Base-by-base conservation (phyloP, 2,329 filamentous ascomycete genomes). In the Trematosphaeria pertusa region DNA sequence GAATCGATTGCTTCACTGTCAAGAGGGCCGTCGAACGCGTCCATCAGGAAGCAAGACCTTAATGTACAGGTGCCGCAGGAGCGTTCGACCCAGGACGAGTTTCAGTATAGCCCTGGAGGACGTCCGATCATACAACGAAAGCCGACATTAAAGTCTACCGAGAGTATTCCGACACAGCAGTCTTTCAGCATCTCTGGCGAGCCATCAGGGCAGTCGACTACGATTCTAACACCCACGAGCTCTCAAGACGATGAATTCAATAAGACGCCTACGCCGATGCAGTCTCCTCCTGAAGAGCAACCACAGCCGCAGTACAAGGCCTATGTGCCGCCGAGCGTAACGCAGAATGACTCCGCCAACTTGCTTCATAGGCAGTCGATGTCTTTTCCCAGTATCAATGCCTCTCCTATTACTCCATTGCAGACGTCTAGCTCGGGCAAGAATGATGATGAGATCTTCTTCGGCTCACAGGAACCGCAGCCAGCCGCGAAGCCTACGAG, bases 81-180 rank as follows among this genome's bases (percentile, higher is more conserved):
- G 5, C 24, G 46, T 2, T 24, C 42, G 9, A 30, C 46, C 2
- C 48, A 62, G 4, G 65, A 68, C 24, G 60, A 65, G 7, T 58
- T 51, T 22, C 67, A 73, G 30, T 82, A 81, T 49, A 83, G 79
- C 50, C 78, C 80, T 15, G 81, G 80, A 17, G 81, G 81, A 6
- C 70, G 81, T 22, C 80, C 81, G 8, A 72, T 78, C 9, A 50
- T 78, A 18, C 61, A 53, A 28, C 56, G 50, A 3, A 58, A 59
- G 19, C 43, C 56, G 8, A 59, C 48, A 14, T 18, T 60, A 10
- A 54, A 49, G 35, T 52, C 47, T 9, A 47, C 43, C 11, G 58
- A 49, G 12, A 53, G 39, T 30, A 31, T 43, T 6, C 49, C 51
- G 5, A 37, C 41, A 8, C 52, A 52, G 31, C 52, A 61, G 21